Evolutionary conservation across 192 early-diverging fungal genomes (phyloP).

Genomic region (Backusella liffmaniae): DNA sequence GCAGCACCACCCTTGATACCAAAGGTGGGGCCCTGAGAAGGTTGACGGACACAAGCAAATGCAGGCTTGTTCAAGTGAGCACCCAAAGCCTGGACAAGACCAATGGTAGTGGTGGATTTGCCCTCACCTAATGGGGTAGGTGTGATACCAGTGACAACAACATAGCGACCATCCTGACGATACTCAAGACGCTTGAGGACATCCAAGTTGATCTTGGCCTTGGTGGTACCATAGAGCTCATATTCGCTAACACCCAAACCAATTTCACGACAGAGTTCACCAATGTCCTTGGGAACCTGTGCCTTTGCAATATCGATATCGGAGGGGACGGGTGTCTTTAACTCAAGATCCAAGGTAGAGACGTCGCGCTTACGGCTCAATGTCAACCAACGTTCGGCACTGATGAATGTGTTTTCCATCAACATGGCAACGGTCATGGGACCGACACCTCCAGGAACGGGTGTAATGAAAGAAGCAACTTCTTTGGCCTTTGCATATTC

Average conservation of each 20-base stretch:
- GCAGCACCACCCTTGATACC: conserved; percentile 99
- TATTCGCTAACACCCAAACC: conserved; percentile 69
- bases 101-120: conserved; percentile 97
- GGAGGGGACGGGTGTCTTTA: conserved; percentile 83
- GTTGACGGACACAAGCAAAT: conserved; percentile 97
- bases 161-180: conserved; percentile 82
- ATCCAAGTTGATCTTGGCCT: conserved; percentile 87
- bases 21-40: conserved; percentile 99
- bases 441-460: conserved; percentile 98
- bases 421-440: conserved; percentile 99
- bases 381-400: conserved; percentile 71
- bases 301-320: conserved; percentile 94
- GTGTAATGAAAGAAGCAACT: conserved; percentile 84
- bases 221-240: conserved; percentile 85
- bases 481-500: conserved; percentile 69
- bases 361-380: conserved; percentile 51
- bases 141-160: conserved; percentile 97
- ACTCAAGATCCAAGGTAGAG: conserved; percentile 58
- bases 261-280: conserved; percentile 78
- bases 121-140: conserved; percentile 99
- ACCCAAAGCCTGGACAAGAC: conserved; percentile 93
- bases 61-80: conserved; percentile 85
- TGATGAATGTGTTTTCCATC: conserved; percentile 82
- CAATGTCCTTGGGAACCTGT: conserved; percentile 86
- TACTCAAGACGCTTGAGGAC: conserved; percentile 83